phyloP scores from a whole-genome alignment of 164 flowering plant species.

The Dillenia suffruticosa region DNA sequence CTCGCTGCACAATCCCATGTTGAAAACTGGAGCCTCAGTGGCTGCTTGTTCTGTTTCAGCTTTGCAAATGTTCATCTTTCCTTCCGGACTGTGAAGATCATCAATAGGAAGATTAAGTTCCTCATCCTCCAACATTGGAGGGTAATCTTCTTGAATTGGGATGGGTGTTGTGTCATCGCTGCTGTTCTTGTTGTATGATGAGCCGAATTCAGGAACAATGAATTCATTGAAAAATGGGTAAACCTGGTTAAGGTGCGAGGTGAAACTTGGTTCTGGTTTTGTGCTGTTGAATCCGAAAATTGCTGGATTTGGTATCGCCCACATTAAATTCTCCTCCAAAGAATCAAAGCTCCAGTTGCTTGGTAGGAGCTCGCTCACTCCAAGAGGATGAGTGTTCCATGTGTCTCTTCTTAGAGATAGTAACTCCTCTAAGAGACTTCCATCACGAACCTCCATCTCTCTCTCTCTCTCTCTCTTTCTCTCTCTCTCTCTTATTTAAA shows the following conservation, averaged over 20 bases:
- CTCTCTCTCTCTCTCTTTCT: conserved; percentile 11
- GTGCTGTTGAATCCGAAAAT: conserved; percentile 19
- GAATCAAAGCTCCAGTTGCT: conserved; percentile 37
- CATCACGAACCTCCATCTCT: conserved; percentile 52
- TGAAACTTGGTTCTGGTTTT: conserved; percentile 19
- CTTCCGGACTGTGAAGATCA: conserved; percentile 23
- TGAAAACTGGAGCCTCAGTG: conserved; percentile 16
- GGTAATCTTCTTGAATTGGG: conserved; percentile 33
- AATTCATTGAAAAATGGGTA: conserved; percentile 32
- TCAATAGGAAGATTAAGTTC: conserved; percentile 18
- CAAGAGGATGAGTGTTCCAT: conserved; percentile 28
- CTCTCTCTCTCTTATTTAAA: conserved; percentile 1
- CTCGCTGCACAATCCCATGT: conserved; percentile 20
- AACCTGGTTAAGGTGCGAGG: conserved; percentile 22
- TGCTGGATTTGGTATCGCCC: conserved; percentile 34
- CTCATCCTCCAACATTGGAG: conserved; percentile 24
- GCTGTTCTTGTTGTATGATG: conserved; percentile 15
- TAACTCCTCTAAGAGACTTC: conserved; percentile 55
- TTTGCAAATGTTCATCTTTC: conserved; percentile 16
- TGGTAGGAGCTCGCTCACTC: conserved; percentile 29
- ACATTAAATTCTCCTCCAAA: conserved; percentile 34
- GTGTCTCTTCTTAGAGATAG: conserved; percentile 43
- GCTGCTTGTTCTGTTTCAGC: conserved; percentile 27
- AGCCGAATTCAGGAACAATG: conserved; percentile 29
- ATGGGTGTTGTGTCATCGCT: conserved; percentile 17